Evolutionary conservation across 176 grass and related monocot genomes (phyloP).

Genomic region (Lolium rigidum): DNA sequence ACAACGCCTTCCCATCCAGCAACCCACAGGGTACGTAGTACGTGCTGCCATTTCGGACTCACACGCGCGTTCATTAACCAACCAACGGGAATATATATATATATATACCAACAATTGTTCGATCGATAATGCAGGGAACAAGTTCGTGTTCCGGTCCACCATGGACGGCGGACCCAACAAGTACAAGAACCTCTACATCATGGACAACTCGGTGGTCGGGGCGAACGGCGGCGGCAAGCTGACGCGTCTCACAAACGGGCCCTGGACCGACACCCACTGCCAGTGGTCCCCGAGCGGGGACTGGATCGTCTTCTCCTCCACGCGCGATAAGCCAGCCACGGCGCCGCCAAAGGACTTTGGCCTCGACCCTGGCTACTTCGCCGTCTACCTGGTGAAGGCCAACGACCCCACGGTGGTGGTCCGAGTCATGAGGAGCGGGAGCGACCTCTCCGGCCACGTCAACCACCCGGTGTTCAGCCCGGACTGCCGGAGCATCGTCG

Average conservation of each 20-base stretch:
- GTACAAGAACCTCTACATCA: constrained; percentile 49
- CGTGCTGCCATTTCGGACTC: too few species aligned
- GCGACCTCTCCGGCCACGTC: constrained; percentile 34
- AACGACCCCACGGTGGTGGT: not conserved
- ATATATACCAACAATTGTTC: too few species aligned
- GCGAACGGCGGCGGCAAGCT: not conserved
- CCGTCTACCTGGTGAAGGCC: constrained; percentile 33
- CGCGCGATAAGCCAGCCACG: constrained; percentile 16
- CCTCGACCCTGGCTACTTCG: constrained; percentile 32
- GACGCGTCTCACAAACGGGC: constrained; percentile 34
- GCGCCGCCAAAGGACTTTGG: not conserved
- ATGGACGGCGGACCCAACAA: not conserved
- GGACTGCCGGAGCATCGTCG: constrained; percentile 43
- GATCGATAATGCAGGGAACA: not conserved
- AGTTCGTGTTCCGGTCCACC: constrained; percentile 47
- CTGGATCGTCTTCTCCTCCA: constrained; percentile 60
- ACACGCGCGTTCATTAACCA: too few species aligned
- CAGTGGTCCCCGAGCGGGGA: constrained; percentile 38
- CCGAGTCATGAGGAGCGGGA: constrained; percentile 22
- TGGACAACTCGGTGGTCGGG: constrained; percentile 22
- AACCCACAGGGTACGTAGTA: too few species aligned
- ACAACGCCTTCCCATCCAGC: too few species aligned
- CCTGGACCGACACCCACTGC: constrained; percentile 52
- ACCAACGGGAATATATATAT: too few species aligned
- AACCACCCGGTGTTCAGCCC: constrained; percentile 65